These are phyloP conservation scores for Zea mays DNA, from an alignment of 176 grass and related monocot genomes.

Conservation along the genomic window DNA sequence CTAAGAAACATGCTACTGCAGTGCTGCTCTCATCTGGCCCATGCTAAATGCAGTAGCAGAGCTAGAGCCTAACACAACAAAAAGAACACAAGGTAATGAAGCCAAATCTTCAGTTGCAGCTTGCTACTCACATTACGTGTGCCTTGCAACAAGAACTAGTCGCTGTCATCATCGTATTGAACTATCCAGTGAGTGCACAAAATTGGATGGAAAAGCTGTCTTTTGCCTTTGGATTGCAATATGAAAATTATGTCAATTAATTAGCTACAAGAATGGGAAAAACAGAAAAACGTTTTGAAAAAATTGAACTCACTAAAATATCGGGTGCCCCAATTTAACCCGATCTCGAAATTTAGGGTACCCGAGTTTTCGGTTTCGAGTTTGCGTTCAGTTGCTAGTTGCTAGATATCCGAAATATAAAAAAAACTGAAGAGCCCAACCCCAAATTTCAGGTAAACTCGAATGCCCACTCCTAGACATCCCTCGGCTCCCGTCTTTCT, in stretches of 20 bases:
- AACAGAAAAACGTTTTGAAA: not conserved
- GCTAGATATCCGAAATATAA: too few relatives aligned
- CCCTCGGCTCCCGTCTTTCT: not conserved
- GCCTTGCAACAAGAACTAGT: constrained; percentile 12
- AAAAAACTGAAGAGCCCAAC: too few relatives aligned
- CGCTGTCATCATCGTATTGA: constrained; percentile 99
- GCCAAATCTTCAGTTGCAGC: not conserved
- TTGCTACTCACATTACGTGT: not conserved
- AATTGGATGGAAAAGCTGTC: constrained; percentile 91
- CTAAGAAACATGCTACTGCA: not conserved
- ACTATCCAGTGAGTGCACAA: constrained; percentile 95
- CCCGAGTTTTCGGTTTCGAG: too few relatives aligned
- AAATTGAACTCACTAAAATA: constrained; percentile 43
- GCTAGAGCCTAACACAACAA: not conserved
- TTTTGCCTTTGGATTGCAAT: constrained; percentile 72
- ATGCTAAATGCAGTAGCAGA: not conserved
- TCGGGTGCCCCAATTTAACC: too few relatives aligned
- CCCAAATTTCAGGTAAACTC: too few relatives aligned
- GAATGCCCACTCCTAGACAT: not conserved
- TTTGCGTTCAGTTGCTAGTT: too few relatives aligned
- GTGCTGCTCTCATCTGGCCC: not conserved
- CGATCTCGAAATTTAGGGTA: too few relatives aligned
- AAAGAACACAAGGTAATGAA: not conserved
- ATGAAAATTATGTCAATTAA: constrained; percentile 44
- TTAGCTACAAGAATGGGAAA: constrained; percentile 23